Evolutionary conservation across 371 early-diverging fungal genomes (phyloP).

Genomic region (Mucor mucedo): DNA sequence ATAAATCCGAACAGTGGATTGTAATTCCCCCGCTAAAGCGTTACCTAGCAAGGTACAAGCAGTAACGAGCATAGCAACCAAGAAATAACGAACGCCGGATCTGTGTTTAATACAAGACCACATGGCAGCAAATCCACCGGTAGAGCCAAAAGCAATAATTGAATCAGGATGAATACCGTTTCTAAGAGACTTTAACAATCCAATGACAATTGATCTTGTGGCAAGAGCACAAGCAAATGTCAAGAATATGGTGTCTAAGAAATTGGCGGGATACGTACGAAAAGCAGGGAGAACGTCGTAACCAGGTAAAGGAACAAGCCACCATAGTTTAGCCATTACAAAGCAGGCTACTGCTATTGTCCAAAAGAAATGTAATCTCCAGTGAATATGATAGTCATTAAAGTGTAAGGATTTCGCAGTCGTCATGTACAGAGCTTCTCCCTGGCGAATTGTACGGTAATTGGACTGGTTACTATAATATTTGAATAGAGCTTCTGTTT

Average conservation of each 20-base stretch:
- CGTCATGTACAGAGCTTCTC: background rate
- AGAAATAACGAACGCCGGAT: constrained; percentile 25
- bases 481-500: background rate
- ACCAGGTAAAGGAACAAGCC: constrained; percentile 27
- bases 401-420: background rate
- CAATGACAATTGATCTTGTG: constrained; percentile 19
- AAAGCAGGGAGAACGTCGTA: constrained; percentile 12
- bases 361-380: constrained; percentile 18
- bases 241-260: constrained; percentile 17
- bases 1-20: constrained; percentile 18
- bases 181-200: constrained; percentile 12
- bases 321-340: constrained; percentile 20
- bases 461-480: background rate
- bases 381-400: constrained; percentile 12
- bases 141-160: constrained; percentile 7
- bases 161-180: constrained; percentile 24
- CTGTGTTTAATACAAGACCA: constrained; percentile 16
- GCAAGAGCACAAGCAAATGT: constrained; percentile 9
- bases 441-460: constrained; percentile 2
- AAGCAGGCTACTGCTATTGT: constrained; percentile 10
- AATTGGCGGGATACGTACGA: constrained; percentile 25
- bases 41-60: constrained; percentile 16
- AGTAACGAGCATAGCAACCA: constrained; percentile 17
- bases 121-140: constrained; percentile 24
- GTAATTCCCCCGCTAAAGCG: constrained; percentile 16